Evolutionary conservation across 148 eudicot genomes (phyloP).

Genomic region (Rhododendron simsii): DNA sequence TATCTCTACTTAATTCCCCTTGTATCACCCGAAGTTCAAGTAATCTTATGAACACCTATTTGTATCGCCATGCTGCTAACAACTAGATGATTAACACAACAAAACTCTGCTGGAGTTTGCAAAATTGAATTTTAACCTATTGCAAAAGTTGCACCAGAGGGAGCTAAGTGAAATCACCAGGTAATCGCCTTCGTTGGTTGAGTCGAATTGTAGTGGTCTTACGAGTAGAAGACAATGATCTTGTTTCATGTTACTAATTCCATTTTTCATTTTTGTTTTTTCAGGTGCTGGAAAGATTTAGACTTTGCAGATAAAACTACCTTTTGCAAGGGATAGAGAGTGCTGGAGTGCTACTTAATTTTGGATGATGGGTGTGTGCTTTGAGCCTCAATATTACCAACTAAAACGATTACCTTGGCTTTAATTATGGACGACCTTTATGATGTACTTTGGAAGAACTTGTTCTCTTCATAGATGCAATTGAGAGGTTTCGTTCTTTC

Average conservation of each 20-base stretch:
- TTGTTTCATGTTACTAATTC: background rate
- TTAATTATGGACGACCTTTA: conserved; percentile 33
- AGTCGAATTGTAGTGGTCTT: too few species aligned
- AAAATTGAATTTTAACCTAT: conserved; percentile 40
- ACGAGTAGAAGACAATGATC: background rate
- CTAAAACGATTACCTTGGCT: background rate
- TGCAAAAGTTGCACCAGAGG: too few species aligned
- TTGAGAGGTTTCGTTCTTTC: conserved; percentile 25
- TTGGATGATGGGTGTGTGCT: conserved; percentile 24
- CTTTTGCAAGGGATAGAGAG: too few species aligned
- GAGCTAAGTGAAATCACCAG: too few species aligned
- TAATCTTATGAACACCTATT: too few species aligned
- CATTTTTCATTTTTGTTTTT: background rate
- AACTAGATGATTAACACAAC: conserved; percentile 19
- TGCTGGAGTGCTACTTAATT: conserved; percentile 17
- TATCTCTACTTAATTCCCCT: too few species aligned
- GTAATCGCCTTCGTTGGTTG: too few species aligned
- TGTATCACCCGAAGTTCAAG: too few species aligned
- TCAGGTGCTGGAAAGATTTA: conserved; percentile 43
- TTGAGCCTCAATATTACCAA: conserved; percentile 29
- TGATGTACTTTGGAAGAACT: conserved; percentile 34
- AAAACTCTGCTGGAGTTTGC: conserved; percentile 36
- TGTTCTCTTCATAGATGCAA: conserved; percentile 23
- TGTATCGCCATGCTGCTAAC: too few species aligned
- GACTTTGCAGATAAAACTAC: conserved; percentile 10